Conservation (phyloP, 2,329 filamentous ascomycete species). For the Bipolaris sorokiniana region DNA sequence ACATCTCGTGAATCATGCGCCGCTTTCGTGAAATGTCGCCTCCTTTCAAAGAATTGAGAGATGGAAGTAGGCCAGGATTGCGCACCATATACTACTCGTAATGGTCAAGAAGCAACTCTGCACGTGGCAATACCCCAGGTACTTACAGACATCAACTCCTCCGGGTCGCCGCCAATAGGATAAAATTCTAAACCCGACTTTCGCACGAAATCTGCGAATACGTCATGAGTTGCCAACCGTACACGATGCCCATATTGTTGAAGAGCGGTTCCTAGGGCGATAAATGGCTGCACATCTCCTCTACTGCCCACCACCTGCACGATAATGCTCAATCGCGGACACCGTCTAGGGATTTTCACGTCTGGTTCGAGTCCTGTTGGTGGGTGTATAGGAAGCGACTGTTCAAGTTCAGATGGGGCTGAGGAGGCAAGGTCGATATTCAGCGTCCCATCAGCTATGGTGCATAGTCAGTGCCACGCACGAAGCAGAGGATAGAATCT, state of each 20-base stretch:
- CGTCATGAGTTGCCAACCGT: slow-evolving; percentile 34
- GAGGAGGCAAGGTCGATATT: neutral
- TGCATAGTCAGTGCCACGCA: neutral
- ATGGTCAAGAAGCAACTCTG: no score
- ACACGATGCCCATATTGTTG: slow-evolving; percentile 41
- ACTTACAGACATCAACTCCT: slow-evolving; percentile 51
- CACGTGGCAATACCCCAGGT: no score
- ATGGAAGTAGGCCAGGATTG: slow-evolving; percentile 51
- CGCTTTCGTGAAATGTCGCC: slow-evolving; percentile 44
- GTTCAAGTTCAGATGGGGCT: neutral
- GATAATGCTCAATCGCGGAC: neutral
- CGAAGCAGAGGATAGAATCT: neutral
- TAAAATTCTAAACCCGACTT: slow-evolving; percentile 45
- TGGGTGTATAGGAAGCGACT: neutral
- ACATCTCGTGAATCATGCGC: slow-evolving; percentile 29
- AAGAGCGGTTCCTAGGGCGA: slow-evolving; percentile 61
- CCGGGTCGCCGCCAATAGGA: slow-evolving; percentile 41
- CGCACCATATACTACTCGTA: slow-evolving; percentile 53
- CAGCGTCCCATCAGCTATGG: neutral
- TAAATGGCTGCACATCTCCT: slow-evolving; percentile 65
- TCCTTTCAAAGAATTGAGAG: slow-evolving; percentile 24
- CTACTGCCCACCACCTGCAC: slow-evolving; percentile 59
- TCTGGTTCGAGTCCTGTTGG: neutral
- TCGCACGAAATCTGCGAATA: slow-evolving; percentile 23
- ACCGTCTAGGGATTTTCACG: neutral